Conservation (phyloP, 2,329 filamentous ascomycete species). For the Cylindrodendrum hubeiense region DNA sequence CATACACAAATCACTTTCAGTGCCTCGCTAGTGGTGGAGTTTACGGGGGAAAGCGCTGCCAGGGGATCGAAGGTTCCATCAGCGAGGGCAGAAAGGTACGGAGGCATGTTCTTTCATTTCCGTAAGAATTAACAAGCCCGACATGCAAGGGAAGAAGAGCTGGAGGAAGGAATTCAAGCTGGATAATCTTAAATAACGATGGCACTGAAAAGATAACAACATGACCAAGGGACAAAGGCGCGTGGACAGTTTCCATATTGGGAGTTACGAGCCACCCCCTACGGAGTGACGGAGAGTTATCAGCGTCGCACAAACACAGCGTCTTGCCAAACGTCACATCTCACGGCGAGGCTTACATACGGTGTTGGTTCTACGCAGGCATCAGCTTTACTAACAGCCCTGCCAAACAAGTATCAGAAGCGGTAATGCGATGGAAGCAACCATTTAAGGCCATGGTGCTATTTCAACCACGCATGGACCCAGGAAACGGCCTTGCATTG, state of each 20-base stretch:
- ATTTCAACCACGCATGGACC: background rate
- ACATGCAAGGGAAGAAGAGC: too few relatives aligned
- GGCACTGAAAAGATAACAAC: background rate
- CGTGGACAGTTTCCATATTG: background rate
- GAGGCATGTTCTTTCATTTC: slow-evolving; percentile 9
- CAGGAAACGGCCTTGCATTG: background rate
- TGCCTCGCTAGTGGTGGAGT: slow-evolving; percentile 14
- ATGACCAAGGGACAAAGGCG: background rate
- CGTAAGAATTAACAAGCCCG: background rate
- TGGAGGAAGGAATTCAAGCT: too few relatives aligned
- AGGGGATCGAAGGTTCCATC: background rate
- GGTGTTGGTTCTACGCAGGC: background rate
- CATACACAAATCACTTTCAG: slow-evolving; percentile 66
- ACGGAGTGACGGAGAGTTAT: background rate
- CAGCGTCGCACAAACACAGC: background rate
- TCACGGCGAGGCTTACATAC: background rate
- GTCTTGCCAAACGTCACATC: background rate
- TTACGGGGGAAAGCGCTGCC: background rate
- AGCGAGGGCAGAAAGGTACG: background rate
- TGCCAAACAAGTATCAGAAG: background rate
- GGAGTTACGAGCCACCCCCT: background rate
- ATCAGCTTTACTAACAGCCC: background rate
- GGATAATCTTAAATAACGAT: too few relatives aligned
- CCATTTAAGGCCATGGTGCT: background rate
- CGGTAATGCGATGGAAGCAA: background rate